Evolutionary conservation across 1,139 yeast species (phyloP).

Genomic region (Suhomyces yuchorum): DNA sequence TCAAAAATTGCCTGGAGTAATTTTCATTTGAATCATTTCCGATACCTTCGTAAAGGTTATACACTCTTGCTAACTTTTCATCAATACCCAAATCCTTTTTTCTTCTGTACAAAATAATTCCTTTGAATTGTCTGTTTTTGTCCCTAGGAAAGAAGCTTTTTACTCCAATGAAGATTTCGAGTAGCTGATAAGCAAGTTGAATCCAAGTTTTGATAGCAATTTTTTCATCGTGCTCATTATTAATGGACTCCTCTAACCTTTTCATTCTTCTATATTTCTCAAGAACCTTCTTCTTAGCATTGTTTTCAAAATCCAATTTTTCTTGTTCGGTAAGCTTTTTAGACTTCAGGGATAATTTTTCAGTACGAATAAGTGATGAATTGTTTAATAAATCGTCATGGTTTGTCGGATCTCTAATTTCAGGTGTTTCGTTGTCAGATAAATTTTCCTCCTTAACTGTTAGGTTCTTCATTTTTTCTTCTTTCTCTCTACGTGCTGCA

Average conservation of each 20-base stretch:
- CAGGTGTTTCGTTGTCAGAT: conserved; percentile 10
- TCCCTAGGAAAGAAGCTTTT: conserved; percentile 79
- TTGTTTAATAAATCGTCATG: conserved; percentile 9
- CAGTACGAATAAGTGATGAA: conserved; percentile 30
- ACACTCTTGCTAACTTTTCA: conserved; percentile 68
- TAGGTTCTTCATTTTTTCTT: conserved; percentile 16
- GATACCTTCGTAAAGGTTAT: conserved; percentile 67
- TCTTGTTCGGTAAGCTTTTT: conserved; percentile 56
- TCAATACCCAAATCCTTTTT: conserved; percentile 66
- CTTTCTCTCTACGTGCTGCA: conserved; percentile 24
- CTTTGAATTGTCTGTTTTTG: conserved; percentile 66
- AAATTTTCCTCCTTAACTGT: conserved; percentile 17
- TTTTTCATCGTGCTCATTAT: conserved; percentile 44
- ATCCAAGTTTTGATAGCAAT: conserved; percentile 80
- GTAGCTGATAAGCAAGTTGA: conserved; percentile 77
- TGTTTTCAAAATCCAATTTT: conserved; percentile 56
- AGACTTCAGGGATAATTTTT: conserved; percentile 21
- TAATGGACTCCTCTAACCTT: conserved; percentile 57
- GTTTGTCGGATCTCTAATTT: conserved; percentile 3
- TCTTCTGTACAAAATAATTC: conserved; percentile 63
- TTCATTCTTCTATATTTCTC: conserved; percentile 67
- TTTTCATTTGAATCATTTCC: conserved; percentile 31
- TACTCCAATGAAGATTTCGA: conserved; percentile 79
- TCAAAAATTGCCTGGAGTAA: conserved; percentile 39
- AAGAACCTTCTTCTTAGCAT: conserved; percentile 60